These are phyloP conservation scores for Mycena indigotica DNA, from an alignment of 768 basidiomycete genomes.

Conservation along the genomic window DNA sequence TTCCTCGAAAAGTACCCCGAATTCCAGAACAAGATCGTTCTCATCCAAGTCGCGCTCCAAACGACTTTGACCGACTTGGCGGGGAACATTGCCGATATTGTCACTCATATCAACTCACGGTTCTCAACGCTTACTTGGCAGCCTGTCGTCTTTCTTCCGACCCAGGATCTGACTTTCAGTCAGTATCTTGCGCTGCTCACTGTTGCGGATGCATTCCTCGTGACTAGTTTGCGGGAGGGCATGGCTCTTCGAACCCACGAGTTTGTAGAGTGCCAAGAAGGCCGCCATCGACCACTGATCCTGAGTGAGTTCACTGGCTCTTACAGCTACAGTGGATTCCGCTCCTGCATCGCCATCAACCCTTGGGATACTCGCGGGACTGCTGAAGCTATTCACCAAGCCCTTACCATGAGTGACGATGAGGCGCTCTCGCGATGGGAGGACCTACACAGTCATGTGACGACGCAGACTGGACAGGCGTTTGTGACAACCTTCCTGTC, in stretches of 20 bases:
- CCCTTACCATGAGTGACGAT: conserved; percentile 75
- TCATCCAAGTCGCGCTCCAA: conserved; percentile 86
- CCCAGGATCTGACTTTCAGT: conserved; percentile 80
- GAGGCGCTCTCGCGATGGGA: conserved; percentile 79
- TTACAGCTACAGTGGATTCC: conserved; percentile 84
- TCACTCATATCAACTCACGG: conserved; percentile 78
- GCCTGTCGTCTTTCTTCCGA: conserved; percentile 84
- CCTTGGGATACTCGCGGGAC: conserved; percentile 87
- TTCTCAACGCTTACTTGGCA: conserved; percentile 88
- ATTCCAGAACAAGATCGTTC: conserved; percentile 78
- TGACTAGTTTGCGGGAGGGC: conserved; percentile 82
- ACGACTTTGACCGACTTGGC: conserved; percentile 80
- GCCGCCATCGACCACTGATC: conserved; percentile 66
- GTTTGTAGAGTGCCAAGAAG: conserved; percentile 85
- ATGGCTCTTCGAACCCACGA: conserved; percentile 86
- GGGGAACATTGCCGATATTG: conserved; percentile 71
- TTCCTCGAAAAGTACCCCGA: conserved; percentile 82
- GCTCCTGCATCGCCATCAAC: conserved; percentile 84
- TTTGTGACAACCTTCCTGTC: conserved; percentile 81
- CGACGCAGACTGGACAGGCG: conserved; percentile 82
- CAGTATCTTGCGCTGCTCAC: conserved; percentile 83
- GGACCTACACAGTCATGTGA: conserved; percentile 84
- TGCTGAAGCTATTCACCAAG: conserved; percentile 76
- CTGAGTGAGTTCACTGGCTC: conserved; percentile 88
- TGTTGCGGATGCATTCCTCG: conserved; percentile 83